Percentiles rank a stretch among this genome's conserved stretches.
Conservation (phyloP, 345 rosid genomes). For the Streptanthus diversifolius region DNA sequence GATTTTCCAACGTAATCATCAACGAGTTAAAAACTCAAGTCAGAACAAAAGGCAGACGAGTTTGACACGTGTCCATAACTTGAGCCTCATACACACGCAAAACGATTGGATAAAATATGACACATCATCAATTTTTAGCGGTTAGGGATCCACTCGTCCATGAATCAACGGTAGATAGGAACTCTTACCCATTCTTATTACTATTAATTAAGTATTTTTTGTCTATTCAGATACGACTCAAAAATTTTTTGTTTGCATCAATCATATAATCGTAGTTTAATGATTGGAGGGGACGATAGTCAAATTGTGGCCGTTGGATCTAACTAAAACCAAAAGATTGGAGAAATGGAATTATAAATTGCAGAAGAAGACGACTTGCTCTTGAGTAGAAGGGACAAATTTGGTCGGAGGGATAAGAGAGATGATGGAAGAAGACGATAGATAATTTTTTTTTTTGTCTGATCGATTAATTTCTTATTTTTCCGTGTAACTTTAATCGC, state of each 20-base stretch:
- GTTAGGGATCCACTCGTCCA: conserved; percentile 18
- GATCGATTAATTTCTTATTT: neutral
- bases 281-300: conserved; percentile 6
- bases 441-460: conserved; percentile 8
- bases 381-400: conserved; percentile 23
- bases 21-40: neutral
- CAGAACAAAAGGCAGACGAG: conserved; percentile 8
- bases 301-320: conserved; percentile 39
- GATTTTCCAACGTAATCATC: conserved; percentile 10
- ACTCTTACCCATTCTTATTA: conserved; percentile 4
- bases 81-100: conserved; percentile 40
- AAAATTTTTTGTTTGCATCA: conserved; percentile 11
- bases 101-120: conserved; percentile 31
- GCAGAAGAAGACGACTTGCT: conserved; percentile 17
- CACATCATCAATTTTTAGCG: conserved; percentile 43
- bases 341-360: conserved; percentile 24
- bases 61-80: conserved; percentile 42
- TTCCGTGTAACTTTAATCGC: neutral
- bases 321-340: conserved; percentile 6
- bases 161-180: conserved; percentile 33
- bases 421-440: conserved; percentile 25
- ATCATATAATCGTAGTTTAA: conserved; percentile 5
- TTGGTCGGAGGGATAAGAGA: conserved; percentile 15
- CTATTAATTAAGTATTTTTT: neutral
- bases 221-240: neutral